Base-by-base conservation (phyloP, 2,329 filamentous ascomycete species). In the Alternaria sp. region DNA sequence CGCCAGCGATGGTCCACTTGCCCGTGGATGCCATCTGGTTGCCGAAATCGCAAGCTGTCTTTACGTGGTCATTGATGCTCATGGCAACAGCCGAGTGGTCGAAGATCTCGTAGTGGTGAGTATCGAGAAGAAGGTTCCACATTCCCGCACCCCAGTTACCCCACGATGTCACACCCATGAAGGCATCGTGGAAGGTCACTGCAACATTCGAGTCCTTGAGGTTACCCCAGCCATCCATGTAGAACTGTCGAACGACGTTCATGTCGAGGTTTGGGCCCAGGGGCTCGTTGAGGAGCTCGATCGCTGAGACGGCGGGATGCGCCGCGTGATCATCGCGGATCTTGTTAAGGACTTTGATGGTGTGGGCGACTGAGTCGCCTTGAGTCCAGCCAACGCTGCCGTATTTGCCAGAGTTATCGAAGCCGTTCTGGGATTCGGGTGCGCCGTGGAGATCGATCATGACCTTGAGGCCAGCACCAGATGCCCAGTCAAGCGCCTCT, bases 371-470 rank as follows among this genome's bases (percentile, higher is more conserved):
- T 4, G 79, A 78, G 54, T 80, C 75, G 46, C 80, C 80, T 65
- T 80, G 77, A 5, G 74, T 78, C 80, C 80, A 82, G 39, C 63
- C 67, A n/a, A 85, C 76, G 5, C 62, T 42, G 4, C 83, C 83
- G 17, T 78, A 77, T 42, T 78, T 80, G 44, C 88, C 88, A 53
- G 84, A 86, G 76, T 89, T 90, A 74, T 90, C 87, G 70, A 89
- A 89, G 3, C 87, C 87, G 61, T 89, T 89, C 67, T 90, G 87
- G 6, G 85, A 88, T 6, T 83, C 82, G 17, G 86, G 84, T 31
- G 86, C 85, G 64, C 88, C 88, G 69, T 91, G 88, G 23, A 90
- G 76, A 71, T 91, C 88, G 66, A 91, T 82, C 76, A 89, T 83
- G 40, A 90, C 85, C 69, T 88, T 88, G 48, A 90, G 72, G 4